Conservation (phyloP, 169 alveolate species). For the Plasmodium fragile region DNA sequence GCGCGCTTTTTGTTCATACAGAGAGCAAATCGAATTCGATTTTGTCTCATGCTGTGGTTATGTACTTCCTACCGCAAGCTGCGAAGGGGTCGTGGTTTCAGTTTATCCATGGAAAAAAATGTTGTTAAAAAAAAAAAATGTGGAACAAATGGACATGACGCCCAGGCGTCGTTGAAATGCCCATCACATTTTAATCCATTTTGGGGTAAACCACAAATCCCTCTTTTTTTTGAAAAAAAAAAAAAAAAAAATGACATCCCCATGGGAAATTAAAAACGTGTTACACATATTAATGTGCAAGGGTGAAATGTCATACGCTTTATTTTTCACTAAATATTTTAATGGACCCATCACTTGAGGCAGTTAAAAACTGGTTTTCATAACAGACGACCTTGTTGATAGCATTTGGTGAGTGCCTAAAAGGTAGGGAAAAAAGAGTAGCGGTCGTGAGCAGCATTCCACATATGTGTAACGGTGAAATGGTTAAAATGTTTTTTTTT, state of each 20-base stretch:
- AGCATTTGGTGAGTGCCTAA: constrained; percentile 40
- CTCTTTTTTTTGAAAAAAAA: not conserved
- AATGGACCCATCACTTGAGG: constrained; percentile 46
- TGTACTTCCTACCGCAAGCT: not conserved
- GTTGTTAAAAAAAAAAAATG: not conserved
- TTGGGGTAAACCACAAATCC: not conserved
- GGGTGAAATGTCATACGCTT: not conserved
- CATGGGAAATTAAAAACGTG: not conserved
- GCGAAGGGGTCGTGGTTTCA: not conserved
- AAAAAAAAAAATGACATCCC: not conserved
- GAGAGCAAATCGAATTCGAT: not conserved
- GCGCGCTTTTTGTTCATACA: not conserved
- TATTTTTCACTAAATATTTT: constrained; percentile 38
- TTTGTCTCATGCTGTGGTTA: not conserved
- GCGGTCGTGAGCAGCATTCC: not conserved
- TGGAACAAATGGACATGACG: not conserved
- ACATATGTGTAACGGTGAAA: not conserved
- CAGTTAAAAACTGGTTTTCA: constrained; percentile 47
- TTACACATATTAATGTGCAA: not conserved
- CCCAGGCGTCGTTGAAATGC: not conserved
- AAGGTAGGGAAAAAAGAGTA: constrained; percentile 4
- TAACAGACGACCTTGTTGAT: constrained; percentile 30
- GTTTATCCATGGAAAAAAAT: not conserved
- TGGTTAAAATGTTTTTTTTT: not conserved
- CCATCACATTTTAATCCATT: not conserved